These are phyloP conservation scores for Cutaneotrichosporon sp. DNA, from an alignment of 1,284 basidiomycete species.

Conservation along the genomic window DNA sequence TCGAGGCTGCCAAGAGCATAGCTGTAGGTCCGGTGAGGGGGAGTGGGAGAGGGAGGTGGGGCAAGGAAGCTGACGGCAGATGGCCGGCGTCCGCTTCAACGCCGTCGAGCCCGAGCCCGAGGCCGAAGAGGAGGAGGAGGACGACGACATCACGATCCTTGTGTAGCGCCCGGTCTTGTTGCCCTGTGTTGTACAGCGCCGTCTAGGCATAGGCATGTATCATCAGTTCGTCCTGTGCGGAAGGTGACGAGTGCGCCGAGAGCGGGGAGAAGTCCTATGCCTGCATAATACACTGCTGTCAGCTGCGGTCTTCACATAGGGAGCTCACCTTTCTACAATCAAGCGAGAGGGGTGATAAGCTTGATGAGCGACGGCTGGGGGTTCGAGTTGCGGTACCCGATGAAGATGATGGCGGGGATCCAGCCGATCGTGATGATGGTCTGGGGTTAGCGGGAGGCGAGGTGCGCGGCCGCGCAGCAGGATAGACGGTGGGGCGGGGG, in stretches of 20 bases:
- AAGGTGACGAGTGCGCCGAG: too few species aligned
- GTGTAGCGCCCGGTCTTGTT: too few species aligned
- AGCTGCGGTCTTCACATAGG: background rate
- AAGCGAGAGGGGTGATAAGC: constrained; percentile 88
- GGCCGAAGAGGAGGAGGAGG: constrained; percentile 10
- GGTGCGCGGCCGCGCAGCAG: background rate
- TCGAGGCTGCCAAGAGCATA: background rate
- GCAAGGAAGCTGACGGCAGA: background rate
- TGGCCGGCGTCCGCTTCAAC: background rate
- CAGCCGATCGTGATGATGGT: constrained; percentile 86
- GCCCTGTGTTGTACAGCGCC: background rate
- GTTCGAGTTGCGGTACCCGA: constrained; percentile 83
- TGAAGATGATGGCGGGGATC: constrained; percentile 91
- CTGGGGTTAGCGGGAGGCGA: constrained; percentile 54
- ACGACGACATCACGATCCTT: constrained; percentile 18
- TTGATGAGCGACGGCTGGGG: constrained; percentile 92
- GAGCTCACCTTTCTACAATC: constrained; percentile 40
- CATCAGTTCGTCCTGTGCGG: too few species aligned
- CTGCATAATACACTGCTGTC: constrained; percentile 23
- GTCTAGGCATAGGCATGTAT: too few species aligned
- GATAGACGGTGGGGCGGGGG: background rate
- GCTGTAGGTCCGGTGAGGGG: background rate
- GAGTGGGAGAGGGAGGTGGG: too few species aligned
- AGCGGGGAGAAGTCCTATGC: constrained; percentile 20
- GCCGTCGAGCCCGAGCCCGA: background rate